Percentiles rank a stretch among this genome's conserved stretches.
phyloP scores from a whole-genome alignment of 306 rosid genomes.

The Prunus padus region DNA sequence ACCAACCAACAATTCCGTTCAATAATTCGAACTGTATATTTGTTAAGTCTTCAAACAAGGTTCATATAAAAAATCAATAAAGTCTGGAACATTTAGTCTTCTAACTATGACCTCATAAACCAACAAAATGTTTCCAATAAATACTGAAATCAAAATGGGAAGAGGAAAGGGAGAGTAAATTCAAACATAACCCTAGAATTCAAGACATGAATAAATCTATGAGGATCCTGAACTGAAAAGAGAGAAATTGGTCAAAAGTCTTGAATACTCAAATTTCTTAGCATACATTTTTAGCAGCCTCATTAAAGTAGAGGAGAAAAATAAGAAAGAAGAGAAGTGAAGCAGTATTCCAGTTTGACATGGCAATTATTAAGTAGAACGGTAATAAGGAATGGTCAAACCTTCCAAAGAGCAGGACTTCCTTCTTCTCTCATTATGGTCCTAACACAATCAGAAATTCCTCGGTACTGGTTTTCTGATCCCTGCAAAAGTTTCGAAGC shows the following conservation, averaged over 20 bases:
- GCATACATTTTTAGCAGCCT: not conserved
- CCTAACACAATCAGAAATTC: slow-evolving; percentile 66
- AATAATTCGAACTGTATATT: not conserved
- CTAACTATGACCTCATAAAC: not conserved
- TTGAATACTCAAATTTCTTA: not conserved
- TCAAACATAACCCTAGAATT: not conserved
- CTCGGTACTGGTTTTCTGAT: slow-evolving; percentile 60
- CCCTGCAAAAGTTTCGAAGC: slow-evolving; percentile 41
- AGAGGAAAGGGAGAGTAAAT: not conserved
- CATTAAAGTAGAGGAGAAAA: not conserved
- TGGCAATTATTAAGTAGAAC: not conserved
- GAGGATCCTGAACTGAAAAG: not conserved
- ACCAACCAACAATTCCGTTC: not conserved
- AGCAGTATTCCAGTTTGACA: not conserved
- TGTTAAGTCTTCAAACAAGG: not conserved
- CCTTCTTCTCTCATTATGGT: slow-evolving; percentile 79
- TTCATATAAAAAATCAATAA: not conserved
- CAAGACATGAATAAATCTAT: not conserved
- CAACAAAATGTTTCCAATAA: not conserved
- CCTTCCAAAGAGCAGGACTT: slow-evolving; percentile 63
- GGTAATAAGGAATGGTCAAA: slow-evolving; percentile 26
- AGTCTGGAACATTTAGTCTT: not conserved
- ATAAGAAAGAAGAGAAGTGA: not conserved
- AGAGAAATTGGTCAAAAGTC: not conserved
- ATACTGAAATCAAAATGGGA: not conserved